Conservation (phyloP, 371 early-diverging fungal genomes). For the Mortierella sp. region DNA sequence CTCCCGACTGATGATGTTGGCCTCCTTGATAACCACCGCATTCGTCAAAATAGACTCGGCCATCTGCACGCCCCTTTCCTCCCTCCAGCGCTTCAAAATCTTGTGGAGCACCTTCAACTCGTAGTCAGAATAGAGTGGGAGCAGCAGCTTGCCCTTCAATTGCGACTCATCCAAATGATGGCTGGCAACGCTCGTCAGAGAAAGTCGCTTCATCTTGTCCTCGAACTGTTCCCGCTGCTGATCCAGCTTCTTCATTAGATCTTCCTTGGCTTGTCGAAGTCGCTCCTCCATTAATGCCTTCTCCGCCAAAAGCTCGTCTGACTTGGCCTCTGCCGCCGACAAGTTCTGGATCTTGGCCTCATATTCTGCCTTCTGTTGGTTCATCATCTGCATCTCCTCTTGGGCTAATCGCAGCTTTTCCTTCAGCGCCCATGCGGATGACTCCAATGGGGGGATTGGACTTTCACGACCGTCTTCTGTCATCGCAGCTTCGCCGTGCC, state of each 20-base stretch:
- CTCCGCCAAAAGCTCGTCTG: conserved; percentile 59
- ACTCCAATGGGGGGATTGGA: conserved; percentile 37
- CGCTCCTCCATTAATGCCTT: conserved; percentile 61
- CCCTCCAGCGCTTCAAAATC: conserved; percentile 72
- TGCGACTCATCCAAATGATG: conserved; percentile 37
- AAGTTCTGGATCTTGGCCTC: conserved; percentile 71
- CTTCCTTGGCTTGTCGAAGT: conserved; percentile 64
- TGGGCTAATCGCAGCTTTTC: conserved; percentile 69
- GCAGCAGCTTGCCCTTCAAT: conserved; percentile 30
- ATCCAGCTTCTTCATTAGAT: conserved; percentile 65
- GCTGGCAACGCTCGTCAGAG: conserved; percentile 43
- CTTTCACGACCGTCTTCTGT: conserved; percentile 29
- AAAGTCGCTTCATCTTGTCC: conserved; percentile 64
- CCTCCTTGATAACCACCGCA: conserved; percentile 86
- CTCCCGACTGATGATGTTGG: conserved; percentile 89
- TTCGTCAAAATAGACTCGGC: conserved; percentile 80
- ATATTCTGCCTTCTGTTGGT: conserved; percentile 68
- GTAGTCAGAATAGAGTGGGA: conserved; percentile 59
- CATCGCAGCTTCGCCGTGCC: conserved; percentile 34
- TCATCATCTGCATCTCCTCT: conserved; percentile 70
- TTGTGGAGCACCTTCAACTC: conserved; percentile 67
- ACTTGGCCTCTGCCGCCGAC: conserved; percentile 61
- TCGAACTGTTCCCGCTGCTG: conserved; percentile 67
- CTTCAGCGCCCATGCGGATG: conserved; percentile 58
- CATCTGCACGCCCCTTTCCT: conserved; percentile 77